Base-by-base conservation (phyloP, 805 yeast genomes). In the Priceomyces carsonii region DNA sequence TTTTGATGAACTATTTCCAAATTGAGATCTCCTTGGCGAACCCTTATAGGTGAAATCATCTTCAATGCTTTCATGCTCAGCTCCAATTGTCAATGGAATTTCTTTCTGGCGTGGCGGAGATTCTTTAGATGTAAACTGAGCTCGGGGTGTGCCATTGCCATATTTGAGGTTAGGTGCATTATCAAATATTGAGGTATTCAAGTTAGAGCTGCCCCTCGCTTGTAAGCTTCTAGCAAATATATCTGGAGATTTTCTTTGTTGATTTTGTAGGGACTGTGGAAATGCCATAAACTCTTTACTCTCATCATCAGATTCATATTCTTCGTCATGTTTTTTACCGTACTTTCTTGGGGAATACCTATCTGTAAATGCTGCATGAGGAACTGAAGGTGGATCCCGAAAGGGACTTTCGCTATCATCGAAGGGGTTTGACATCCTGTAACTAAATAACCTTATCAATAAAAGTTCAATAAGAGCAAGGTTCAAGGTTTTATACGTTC, bases 91-190 rank as follows among this genome's bases (percentile, higher is more conserved):
- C 3, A 80, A 63, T 5, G 80, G 69, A 3, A 69, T 67, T 25
- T 48, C 55, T 25, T 63, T 66, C 26, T 71, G 71, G 53, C 89
- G 75, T 37, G 69, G 74, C 21, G 95, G 93, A 0, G 95, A 81
- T 55, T 85, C 90, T 45, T 77, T 61, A 35, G 77, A 64, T 3
- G 93, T 82, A 48, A 73, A 82, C 33, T 73, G 75, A 26, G 86
- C 80, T 59, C 95, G 70, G 7, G 84, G 77, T 6, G 85, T 77
- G 8, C 65, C 35, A 3, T 43, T 49, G 13, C 39, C 41, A 33
- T 36, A 44, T 35, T 40, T 43, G 20, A 59, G 48, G 29, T 59
- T 57, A 2, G 70, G 70, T 3, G 66, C 50, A 28, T 47, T 47
- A 16, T 42, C 47, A 33, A 59, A 44, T 5, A 51, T 39, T 10